Evolutionary conservation across 768 basidiomycete species (phyloP).

Genomic region (Tremella yokohamensis): DNA sequence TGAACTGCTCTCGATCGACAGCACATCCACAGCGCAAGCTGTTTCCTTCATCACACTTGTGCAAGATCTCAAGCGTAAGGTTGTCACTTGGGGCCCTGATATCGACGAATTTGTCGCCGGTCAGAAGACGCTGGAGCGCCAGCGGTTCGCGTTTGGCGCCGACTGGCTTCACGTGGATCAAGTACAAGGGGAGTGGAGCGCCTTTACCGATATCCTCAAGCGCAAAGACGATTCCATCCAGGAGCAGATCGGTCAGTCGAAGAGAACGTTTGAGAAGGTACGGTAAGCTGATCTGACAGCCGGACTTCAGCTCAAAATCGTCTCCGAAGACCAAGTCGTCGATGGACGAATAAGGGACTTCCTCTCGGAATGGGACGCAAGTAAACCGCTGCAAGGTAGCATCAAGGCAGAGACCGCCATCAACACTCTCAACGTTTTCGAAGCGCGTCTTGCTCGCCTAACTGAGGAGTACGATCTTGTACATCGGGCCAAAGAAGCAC

Average conservation of each 20-base stretch:
- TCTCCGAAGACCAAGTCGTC: conserved; percentile 97
- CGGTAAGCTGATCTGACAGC: conserved; percentile 55
- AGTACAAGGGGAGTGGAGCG: conserved; percentile 94
- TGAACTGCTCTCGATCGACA: conserved; percentile 94
- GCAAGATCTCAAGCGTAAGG: conserved; percentile 96
- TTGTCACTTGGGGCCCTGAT: conserved; percentile 92
- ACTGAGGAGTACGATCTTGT: conserved; percentile 94
- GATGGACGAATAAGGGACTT: conserved; percentile 92
- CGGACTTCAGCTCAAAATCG: conserved; percentile 96
- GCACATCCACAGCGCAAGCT: conserved; percentile 88
- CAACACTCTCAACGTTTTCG: conserved; percentile 92
- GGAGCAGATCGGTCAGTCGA: conserved; percentile 82
- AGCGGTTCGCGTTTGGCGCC: conserved; percentile 91
- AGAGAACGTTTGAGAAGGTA: not conserved
- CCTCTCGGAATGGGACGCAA: conserved; percentile 88
- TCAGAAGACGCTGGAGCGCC: conserved; percentile 94
- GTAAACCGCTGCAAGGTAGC: conserved; percentile 92
- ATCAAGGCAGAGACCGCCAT: conserved; percentile 94
- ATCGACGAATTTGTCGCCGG: conserved; percentile 91
- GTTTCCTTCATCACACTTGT: conserved; percentile 99
- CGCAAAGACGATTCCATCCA: conserved; percentile 97
- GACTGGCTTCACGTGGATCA: conserved; percentile 99
- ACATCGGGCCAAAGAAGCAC: conserved; percentile 91
- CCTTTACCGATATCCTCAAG: conserved; percentile 95
- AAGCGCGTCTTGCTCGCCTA: conserved; percentile 80